phyloP scores from a whole-genome alignment of 305 asterid genomes.

The Caryopteris hybrid region DNA sequence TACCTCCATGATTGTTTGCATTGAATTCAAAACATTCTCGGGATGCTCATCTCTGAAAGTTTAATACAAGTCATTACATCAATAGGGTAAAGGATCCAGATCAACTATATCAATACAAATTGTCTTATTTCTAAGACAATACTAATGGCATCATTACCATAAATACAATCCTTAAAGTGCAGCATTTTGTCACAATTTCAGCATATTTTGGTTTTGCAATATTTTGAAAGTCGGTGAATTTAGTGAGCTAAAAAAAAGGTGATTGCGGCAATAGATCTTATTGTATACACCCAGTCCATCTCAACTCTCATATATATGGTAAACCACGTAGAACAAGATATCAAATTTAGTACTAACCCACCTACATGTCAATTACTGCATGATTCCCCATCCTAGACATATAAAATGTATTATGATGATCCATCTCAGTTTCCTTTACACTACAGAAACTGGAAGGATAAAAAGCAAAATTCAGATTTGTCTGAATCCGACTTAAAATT shows the following conservation, averaged over 20 bases:
- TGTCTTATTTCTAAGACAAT: constrained; percentile 3
- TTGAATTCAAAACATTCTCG: constrained; percentile 79
- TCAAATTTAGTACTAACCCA: neutral
- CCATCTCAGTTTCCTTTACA: neutral
- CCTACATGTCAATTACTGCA: neutral
- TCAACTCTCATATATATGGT: neutral
- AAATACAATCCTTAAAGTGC: constrained; percentile 5
- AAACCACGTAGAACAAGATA: neutral
- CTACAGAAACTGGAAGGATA: neutral
- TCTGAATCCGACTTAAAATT: neutral
- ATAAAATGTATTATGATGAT: constrained; percentile 3
- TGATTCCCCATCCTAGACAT: neutral
- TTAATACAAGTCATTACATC: constrained; percentile 16
- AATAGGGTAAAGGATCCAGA: constrained; percentile 5
- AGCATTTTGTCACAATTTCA: neutral
- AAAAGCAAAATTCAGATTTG: neutral
- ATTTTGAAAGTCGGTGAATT: neutral
- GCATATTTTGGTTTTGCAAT: neutral
- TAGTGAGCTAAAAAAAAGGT: neutral
- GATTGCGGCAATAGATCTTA: neutral
- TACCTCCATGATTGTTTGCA: constrained; percentile 91
- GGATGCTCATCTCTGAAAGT: constrained; percentile 84
- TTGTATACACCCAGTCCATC: neutral
- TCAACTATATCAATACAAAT: neutral
- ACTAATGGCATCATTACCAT: constrained; percentile 5